Evolutionary conservation across 192 early-diverging fungal species (phyloP).

Genomic region (Funneliformis geosporum): DNA sequence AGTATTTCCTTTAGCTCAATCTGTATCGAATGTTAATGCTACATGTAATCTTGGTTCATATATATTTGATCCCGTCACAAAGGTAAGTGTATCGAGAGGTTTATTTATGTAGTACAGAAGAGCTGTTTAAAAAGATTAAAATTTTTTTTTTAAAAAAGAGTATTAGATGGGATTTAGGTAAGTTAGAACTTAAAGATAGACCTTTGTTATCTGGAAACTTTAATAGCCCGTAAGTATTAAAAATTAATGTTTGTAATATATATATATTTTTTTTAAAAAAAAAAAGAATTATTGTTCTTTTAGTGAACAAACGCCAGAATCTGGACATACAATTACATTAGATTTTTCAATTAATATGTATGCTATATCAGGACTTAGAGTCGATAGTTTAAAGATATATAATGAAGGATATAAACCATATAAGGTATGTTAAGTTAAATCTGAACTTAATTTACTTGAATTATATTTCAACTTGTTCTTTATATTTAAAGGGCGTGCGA

Average conservation of each 20-base stretch:
- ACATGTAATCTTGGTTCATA: conserved; percentile 66
- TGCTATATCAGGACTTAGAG: conserved; percentile 69
- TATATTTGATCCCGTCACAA: conserved; percentile 70
- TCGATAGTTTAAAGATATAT: conserved; percentile 69
- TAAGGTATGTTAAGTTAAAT: conserved; percentile 51
- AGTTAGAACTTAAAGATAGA: conserved; percentile 56
- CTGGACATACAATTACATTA: conserved; percentile 57
- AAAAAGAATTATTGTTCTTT: neutral
- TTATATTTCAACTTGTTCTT: neutral
- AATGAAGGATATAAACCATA: conserved; percentile 78
- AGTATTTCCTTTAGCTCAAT: conserved; percentile 60
- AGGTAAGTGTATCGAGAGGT: conserved; percentile 36
- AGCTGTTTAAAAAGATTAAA: neutral
- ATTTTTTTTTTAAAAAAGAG: neutral
- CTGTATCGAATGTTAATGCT: conserved; percentile 58
- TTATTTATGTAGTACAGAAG: neutral
- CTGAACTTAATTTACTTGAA: neutral
- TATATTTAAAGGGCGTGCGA: conserved; percentile 47
- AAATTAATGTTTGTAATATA: neutral
- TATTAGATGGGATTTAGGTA: conserved; percentile 66
- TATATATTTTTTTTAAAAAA: neutral
- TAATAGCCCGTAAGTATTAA: conserved; percentile 27
- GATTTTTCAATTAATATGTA: conserved; percentile 73
- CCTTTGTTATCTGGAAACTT: conserved; percentile 67
- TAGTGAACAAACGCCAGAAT: conserved; percentile 50